Evolutionary conservation across 306 rosid genomes (phyloP), one percentile per base, ranked within the genome.

Genomic region (Quillaja saponaria): DNA sequence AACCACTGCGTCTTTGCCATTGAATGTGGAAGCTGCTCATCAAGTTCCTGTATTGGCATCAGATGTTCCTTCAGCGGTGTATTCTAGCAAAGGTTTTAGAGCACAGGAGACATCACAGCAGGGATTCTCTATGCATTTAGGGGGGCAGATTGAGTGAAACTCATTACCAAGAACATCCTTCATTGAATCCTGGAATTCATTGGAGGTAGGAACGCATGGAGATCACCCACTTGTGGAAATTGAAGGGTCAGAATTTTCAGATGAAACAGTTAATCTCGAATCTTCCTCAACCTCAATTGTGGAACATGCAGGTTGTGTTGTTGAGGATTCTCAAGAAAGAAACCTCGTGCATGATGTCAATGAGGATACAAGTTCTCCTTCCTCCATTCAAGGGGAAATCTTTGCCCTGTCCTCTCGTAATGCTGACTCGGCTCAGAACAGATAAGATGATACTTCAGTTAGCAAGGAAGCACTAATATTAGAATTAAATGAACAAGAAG

Each of bases 291-390:
- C 69, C 71, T 62, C 78, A 33, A 48, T 65, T 34, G 69, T 70
- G 48, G 81, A 79, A 67, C 56, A 71, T 50, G 34, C 60, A 46
- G 69, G 39, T 67, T 71, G 57, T 57, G 72, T 79, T 69, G 87
- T 85, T 50, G 74, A 64, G 54, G 84, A 85, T 74, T 84, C 91
- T 40, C 82, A 77, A 52, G 90, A 73, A 28, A 66, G 19, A 53
- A 68, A 66, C 58, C 76, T 60, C 16, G 67, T 21, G 46, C 40
- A 68, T 14, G 68, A 80, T 11, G 67, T 40, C 52, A 67, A 56
- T 37, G 61, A 49, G 37, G 51, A 55, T 28, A 48, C 34, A 16
- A 45, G 48, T 3, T 25, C 67, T 52, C 31, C 34, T 64, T 55
- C 73, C 63, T 25, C 71, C 44, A 42, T 34, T 20, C 60, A 20